Conservation (phyloP, 1,284 basidiomycete genomes). For the Leccinum pallidistipes region DNA sequence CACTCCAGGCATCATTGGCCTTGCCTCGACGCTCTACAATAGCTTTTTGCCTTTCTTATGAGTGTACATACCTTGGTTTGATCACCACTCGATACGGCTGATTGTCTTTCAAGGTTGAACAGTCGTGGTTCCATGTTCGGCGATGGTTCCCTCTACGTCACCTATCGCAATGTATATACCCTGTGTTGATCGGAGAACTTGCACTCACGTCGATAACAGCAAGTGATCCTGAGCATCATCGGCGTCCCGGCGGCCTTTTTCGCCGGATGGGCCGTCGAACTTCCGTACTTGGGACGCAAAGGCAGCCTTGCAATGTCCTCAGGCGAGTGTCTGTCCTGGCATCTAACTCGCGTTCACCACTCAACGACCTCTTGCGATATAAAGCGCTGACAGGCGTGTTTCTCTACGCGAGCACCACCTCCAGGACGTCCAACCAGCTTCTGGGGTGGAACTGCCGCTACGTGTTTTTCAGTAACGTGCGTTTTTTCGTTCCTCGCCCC, state of each 20-base stretch:
- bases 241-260: too few relatives aligned
- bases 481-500: conserved; percentile 5
- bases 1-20: conserved; percentile 51
- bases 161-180: conserved; percentile 44
- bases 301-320: too few relatives aligned
- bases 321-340: not conserved
- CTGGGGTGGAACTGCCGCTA: conserved; percentile 76
- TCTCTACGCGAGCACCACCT: conserved; percentile 67
- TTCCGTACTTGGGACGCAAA: too few relatives aligned
- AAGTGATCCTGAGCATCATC: conserved; percentile 16
- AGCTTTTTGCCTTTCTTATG: conserved; percentile 55
- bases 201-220: conserved; percentile 21
- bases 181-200: too few relatives aligned
- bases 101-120: conserved; percentile 36
- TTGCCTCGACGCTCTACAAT: conserved; percentile 62
- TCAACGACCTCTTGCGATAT: conserved; percentile 34
- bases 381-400: conserved; percentile 66
- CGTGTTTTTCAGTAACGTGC: conserved; percentile 56
- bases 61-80: conserved; percentile 15
- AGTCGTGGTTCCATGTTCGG: conserved; percentile 50
- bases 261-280: too few relatives aligned
- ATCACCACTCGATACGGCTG: not conserved
- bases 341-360: conserved; percentile 1
- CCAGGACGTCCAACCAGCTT: conserved; percentile 58
- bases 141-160: conserved; percentile 48